Conservation (phyloP, 2,329 filamentous ascomycete species). For the Ophiostoma sp. region DNA sequence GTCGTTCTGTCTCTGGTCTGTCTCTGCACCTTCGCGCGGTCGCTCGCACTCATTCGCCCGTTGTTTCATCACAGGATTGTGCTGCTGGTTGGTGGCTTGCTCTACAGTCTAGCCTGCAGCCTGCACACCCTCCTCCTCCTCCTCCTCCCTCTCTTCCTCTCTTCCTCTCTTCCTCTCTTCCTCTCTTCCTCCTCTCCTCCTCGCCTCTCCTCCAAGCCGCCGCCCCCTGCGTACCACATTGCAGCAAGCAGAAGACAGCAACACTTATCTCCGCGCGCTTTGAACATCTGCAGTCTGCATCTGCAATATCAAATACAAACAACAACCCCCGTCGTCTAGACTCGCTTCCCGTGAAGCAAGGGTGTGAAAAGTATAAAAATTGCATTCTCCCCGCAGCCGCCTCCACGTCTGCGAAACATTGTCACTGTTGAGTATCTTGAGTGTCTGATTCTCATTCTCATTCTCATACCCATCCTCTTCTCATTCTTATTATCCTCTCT, state of each 20-base stretch:
- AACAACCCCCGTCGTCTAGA: not conserved
- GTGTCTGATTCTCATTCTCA: not conserved
- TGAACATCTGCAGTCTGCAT: not conserved
- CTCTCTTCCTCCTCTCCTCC: not conserved
- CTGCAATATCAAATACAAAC: not conserved
- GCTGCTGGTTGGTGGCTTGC: not conserved
- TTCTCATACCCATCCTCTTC: not conserved
- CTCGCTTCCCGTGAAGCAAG: conserved; percentile 12
- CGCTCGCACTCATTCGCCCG: not conserved
- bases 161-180: not conserved
- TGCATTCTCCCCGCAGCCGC: conserved; percentile 5
- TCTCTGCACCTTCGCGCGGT: not conserved
- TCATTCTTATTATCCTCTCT: not conserved
- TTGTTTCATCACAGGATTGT: not conserved
- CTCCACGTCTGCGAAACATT: not conserved
- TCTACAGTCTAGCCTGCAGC: not conserved
- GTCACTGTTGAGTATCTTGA: not conserved
- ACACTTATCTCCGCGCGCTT: not conserved
- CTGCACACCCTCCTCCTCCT: not conserved
- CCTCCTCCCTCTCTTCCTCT: not conserved
- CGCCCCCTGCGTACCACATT: conserved; percentile 1
- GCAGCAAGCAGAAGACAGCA: not conserved
- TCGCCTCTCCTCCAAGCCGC: not conserved
- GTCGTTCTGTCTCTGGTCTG: not conserved
- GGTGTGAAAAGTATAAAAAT: conserved; percentile 14